Percentiles rank a stretch among this genome's conserved stretches.
Conservation (phyloP, 495 filamentous ascomycete genomes). For the Parmelia sp. region DNA sequence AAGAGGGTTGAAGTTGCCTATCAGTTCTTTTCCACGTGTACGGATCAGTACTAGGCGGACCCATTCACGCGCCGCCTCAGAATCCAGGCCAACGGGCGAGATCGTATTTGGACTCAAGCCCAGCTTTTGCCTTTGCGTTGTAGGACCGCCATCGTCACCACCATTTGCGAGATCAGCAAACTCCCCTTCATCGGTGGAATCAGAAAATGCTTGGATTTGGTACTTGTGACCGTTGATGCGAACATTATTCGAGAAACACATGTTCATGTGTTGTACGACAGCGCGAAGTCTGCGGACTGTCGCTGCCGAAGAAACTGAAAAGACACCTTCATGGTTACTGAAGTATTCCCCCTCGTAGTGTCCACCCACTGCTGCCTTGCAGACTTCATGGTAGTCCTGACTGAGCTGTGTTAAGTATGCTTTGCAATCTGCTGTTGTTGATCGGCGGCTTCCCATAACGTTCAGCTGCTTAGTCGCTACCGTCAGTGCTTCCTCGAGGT, state of each 20-base stretch:
- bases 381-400: conserved; percentile 28
- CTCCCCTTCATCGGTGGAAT: too few relatives aligned
- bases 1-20: conserved; percentile 42
- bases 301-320: conserved; percentile 13
- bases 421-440: conserved; percentile 25
- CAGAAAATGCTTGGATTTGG: conserved; percentile 21
- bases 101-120: background rate
- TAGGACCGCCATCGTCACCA: background rate
- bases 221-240: conserved; percentile 30
- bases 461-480: background rate
- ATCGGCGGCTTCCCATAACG: conserved; percentile 19
- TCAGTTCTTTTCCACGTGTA: conserved; percentile 38
- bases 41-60: conserved; percentile 21
- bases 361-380: conserved; percentile 31
- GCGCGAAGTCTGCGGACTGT: conserved; percentile 28
- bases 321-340: background rate
- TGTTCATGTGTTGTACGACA: conserved; percentile 31
- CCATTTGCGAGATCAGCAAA: background rate
- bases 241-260: conserved; percentile 24
- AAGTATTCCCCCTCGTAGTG: conserved; percentile 32
- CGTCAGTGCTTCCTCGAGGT: conserved; percentile 22
- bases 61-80: conserved; percentile 24
- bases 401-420: conserved; percentile 29
- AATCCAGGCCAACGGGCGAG: conserved; percentile 15
- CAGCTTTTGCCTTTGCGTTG: too few relatives aligned